Conservation (phyloP, 257 asterid species). For the Linderniella brevidens region DNA sequence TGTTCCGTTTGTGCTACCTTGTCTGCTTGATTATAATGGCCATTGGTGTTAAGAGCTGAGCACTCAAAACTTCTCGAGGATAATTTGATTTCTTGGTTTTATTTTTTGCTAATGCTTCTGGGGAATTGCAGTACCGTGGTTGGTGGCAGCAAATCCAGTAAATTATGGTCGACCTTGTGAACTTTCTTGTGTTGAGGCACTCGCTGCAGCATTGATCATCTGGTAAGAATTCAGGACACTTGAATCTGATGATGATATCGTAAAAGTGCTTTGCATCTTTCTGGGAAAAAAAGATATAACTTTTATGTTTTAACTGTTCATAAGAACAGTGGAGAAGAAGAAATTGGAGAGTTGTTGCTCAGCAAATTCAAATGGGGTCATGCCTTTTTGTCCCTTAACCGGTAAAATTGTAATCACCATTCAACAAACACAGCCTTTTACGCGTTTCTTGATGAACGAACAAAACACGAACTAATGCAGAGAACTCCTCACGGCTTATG, state of each 20-base stretch:
- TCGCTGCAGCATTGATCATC: constrained; percentile 86
- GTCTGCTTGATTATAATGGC: too few relatives aligned
- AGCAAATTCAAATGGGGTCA: constrained; percentile 99
- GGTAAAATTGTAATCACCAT: constrained; percentile 19
- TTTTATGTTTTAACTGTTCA: background rate
- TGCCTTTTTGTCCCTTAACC: constrained; percentile 80
- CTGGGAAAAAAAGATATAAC: too few relatives aligned
- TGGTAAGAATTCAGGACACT: constrained; percentile 26
- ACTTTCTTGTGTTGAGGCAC: constrained; percentile 96
- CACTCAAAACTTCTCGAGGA: background rate
- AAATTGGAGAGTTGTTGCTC: constrained; percentile 58
- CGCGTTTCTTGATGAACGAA: constrained; percentile 1
- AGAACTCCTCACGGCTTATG: constrained; percentile 75
- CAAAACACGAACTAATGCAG: constrained; percentile 16
- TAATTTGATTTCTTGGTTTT: background rate
- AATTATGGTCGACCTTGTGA: constrained; percentile 93
- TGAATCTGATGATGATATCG: too few relatives aligned
- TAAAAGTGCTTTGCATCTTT: too few relatives aligned
- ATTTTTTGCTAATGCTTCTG: constrained; percentile 1
- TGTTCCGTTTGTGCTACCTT: too few relatives aligned
- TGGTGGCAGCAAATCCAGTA: constrained; percentile 99
- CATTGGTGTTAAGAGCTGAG: too few relatives aligned
- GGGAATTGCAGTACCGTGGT: constrained; percentile 73
- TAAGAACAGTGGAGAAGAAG: constrained; percentile 78
- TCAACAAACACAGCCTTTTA: background rate